Conservation (phyloP, 805 yeast genomes). For the Wickerhamiella siamensis region DNA sequence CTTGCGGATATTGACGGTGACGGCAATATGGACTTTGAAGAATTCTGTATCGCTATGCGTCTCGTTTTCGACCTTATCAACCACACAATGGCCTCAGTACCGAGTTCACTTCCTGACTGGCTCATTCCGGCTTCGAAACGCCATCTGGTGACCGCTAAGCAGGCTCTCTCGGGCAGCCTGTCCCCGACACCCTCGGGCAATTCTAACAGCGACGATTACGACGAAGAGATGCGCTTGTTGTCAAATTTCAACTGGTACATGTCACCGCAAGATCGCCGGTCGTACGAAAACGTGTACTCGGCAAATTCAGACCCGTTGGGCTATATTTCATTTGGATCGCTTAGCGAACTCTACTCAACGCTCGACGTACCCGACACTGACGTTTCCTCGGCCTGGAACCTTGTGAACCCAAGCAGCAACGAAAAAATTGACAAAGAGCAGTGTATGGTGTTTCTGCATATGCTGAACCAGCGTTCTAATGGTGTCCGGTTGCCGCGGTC, state of each 20-base stretch:
- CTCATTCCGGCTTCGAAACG: conserved; percentile 80
- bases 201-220: conserved; percentile 30
- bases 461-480: conserved; percentile 75
- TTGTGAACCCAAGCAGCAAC: conserved; percentile 79
- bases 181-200: conserved; percentile 11
- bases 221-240: conserved; percentile 49
- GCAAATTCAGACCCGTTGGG: conserved; percentile 68
- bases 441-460: conserved; percentile 74
- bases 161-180: conserved; percentile 30
- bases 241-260: conserved; percentile 92
- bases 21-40: conserved; percentile 88
- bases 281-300: conserved; percentile 66
- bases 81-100: conserved; percentile 47
- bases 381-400: conserved; percentile 81
- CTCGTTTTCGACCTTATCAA: conserved; percentile 83
- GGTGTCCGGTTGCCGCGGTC: conserved; percentile 78
- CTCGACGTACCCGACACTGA: conserved; percentile 75
- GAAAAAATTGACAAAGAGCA: conserved; percentile 91
- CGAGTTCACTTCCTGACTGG: conserved; percentile 75
- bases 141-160: conserved; percentile 72
- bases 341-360: conserved; percentile 53
- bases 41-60: conserved; percentile 95
- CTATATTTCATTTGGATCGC: conserved; percentile 57
- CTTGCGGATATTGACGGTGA: conserved; percentile 78
- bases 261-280: conserved; percentile 67